Base-by-base conservation (phyloP, 2,329 filamentous ascomycete genomes). In the Alternaria sp. region DNA sequence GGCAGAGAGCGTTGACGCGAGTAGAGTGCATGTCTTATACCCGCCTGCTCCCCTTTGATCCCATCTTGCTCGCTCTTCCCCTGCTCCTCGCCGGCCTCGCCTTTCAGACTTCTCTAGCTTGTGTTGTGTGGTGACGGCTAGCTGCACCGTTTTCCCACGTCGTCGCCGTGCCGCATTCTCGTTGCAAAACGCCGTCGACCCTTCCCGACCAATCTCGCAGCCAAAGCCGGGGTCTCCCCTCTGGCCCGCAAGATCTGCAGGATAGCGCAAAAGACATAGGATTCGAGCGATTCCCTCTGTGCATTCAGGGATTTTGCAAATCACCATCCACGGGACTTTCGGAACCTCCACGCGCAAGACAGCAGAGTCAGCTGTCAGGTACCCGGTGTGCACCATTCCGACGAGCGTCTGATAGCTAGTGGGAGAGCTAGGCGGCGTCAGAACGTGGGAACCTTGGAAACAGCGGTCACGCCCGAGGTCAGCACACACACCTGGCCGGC, bases 391-490 rank as follows among this genome's bases (percentile, higher is more conserved):
- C 49, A 58, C 15, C 50, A 51, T 49, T 61, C 47, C 44, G 43
- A 54, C 25, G 62, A 68, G 59, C 67, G 65, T 67, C 62, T 66
- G 68, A 72, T 57, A 62, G 28, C 60, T 62, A 62, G 60, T 59
- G 60, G 56, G 56, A 59, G 44, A 62, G 56, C 60, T 59, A 62
- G 62, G 40, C 49, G 54, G 57, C 66, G 56, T 63, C 57, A 62
- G 65, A 66, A 69, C 67, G 65, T 61, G 57, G 52, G 46, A 56
- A 56, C 40, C 50, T 59, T 62, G 65, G 62, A 63, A 61, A 65
- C 65, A 63, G 60, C 67, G 49, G 68, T 71, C 70, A 73, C 70
- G 66, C 69, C 64, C 54, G 44, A 62, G 57, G 67, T 68, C 70
- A 69, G 69, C 69, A 58, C 50, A 57, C 55, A 45, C 60, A 54